Base-by-base conservation (phyloP, 176 grass and related monocot species). In the Paspalum vaginatum region DNA sequence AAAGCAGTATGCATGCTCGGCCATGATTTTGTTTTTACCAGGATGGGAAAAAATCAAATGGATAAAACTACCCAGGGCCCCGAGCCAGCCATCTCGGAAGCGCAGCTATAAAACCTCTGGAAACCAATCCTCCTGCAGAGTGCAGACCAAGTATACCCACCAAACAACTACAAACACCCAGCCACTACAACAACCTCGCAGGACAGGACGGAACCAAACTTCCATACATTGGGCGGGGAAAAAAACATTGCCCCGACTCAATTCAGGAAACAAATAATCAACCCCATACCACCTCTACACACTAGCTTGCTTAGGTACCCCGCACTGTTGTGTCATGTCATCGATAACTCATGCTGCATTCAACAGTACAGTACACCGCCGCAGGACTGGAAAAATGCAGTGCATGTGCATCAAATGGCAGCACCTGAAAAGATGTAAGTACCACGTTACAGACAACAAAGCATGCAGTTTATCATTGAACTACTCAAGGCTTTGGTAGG, bases 381-480 rank as follows among this genome's bases (percentile, higher is more conserved):
- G 40, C 61, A 53, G 17, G 61, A 9, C 27, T 4, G 32, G 0
- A 32, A 73, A 73, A 84, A 61, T 44, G 20, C 16, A 21, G 75
- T 27, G 20, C 61, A 48, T 72, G 58, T 40, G 24, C 65, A 54
- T 77, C 58, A 12, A 75, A 64, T 76, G 65, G 65, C 58, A 67
- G 58, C 64, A 77, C 87, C 87, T 89, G 87, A 65, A 72, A 89
- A 85, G 72, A 63, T 59, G 41, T 26, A 77, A 21, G 5, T 62
- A 77, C 8, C 24, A 59, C 1, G 15, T 77, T 41, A 72, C 25
- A 51, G 26, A 18, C 47, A 65, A 48, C 57, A 18, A 62, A 64
- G 9, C 53, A 52, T 80, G 40, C 15, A 8, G 21, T 48, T 77
- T 57, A 56, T 20, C 45, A 40, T 55, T 32, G 0, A 65, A 60